phyloP scores from a whole-genome alignment of 139 green algal genomes.

The Tetraselmis striata region DNA sequence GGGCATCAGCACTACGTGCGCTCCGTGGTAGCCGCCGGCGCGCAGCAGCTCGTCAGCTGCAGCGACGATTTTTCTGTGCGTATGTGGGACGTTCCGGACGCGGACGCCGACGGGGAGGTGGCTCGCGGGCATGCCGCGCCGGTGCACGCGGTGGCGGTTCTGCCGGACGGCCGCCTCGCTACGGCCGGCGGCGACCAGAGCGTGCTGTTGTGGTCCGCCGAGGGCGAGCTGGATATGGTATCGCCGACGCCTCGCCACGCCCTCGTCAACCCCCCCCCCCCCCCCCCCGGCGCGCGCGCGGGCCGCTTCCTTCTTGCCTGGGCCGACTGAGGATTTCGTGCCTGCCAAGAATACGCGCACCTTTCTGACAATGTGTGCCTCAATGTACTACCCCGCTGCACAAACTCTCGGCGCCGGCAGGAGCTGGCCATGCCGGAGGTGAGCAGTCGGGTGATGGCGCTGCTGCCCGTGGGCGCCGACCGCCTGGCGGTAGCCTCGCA shows the following conservation, averaged over 20 bases:
- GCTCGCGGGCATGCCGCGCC: background rate
- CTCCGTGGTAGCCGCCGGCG: background rate
- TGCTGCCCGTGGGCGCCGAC: background rate
- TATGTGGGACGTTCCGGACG: background rate
- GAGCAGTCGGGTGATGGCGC: background rate
- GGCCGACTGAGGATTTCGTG: too few relatives aligned
- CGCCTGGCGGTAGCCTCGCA: background rate
- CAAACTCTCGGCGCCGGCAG: too few relatives aligned
- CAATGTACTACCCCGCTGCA: too few relatives aligned
- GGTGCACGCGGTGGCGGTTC: background rate
- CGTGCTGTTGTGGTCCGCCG: background rate
- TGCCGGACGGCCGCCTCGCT: background rate
- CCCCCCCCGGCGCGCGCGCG: too few relatives aligned
- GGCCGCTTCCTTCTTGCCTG: background rate
- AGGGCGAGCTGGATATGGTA: background rate
- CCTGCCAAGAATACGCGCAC: too few relatives aligned
- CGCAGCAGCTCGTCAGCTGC: background rate
- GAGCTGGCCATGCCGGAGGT: background rate
- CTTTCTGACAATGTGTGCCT: too few relatives aligned
- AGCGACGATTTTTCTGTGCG: background rate
- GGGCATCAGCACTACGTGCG: background rate
- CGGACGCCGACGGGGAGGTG: background rate
- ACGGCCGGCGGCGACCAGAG: background rate
- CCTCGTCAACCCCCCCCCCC: background rate
- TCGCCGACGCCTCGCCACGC: background rate